Base-by-base conservation (phyloP, 2,329 filamentous ascomycete genomes). In the Cercospora brassicicola region DNA sequence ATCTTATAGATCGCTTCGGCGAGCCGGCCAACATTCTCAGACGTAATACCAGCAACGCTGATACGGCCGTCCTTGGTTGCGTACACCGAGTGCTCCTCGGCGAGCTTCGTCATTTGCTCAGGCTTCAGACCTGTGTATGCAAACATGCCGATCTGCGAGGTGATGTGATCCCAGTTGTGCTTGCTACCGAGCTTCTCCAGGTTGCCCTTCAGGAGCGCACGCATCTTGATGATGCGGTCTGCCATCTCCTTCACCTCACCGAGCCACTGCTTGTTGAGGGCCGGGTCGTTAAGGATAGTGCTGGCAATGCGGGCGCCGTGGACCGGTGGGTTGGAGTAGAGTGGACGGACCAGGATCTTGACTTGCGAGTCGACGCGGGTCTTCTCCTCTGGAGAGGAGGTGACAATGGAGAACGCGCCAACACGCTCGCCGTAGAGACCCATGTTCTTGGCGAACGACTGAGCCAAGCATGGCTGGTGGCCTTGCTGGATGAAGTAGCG, bases 381-480 rank as follows among this genome's bases (percentile, higher is more conserved):
- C 88, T 93, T 94, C 88, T 98, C 94, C 74, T 94, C 94, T 72
- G 89, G 86, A 51, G 91, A 90, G 74, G 89, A 90, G 79, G 90
- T 91, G 76, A 97, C 91, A 74, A 98, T 87, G 76, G 93, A 97
- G 88, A 99, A 98, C 73, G 94, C 94, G 78, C 95, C 95, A 69
- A 96, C 93, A 84, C 95, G 94, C 87, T 99, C 95, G 79, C 95
- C 95, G 80, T 99, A 98, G 71, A 99, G 92, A 84, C 95, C 95
- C 94, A 99, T 98, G 88, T 99, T 99, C 91, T 98, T 98, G 81
- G 94, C 94, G 82, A 98, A 98, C 64, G 91, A 95, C 85, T 98
- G 94, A 77, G 91, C 90, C 71, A 98, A 89, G 78, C 89, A 90
- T 79, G 95, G 89, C 79, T 93, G 88, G 85, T 97, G 93, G 76